These are phyloP conservation scores for Gnaphalium uliginosum DNA, from an alignment of 129 eudicot genomes.

Conservation along the genomic window DNA sequence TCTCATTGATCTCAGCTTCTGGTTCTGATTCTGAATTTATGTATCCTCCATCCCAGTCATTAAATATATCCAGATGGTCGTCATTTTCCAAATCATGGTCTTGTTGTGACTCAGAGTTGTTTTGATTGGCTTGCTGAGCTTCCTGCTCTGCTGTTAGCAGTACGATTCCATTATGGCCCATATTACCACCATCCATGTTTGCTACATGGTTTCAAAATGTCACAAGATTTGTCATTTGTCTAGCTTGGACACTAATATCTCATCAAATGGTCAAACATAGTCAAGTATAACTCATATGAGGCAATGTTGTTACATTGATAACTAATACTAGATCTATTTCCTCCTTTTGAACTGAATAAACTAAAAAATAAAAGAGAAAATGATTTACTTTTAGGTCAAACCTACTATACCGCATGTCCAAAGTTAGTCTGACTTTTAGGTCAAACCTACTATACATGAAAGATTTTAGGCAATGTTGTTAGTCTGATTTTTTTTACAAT, in stretches of 20 bases:
- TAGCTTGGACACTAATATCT: background rate
- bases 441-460: background rate
- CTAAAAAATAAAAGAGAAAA: background rate
- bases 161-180: conserved; percentile 74
- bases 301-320: background rate
- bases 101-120: conserved; percentile 20
- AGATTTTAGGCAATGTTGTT: too few species aligned
- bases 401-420: conserved; percentile 8
- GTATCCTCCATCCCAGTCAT: conserved; percentile 11
- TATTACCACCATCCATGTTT: conserved; percentile 55
- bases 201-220: conserved; percentile 10
- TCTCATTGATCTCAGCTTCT: conserved; percentile 55
- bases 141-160: conserved; percentile 33
- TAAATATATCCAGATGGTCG: conserved; percentile 37
- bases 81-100: conserved; percentile 46
- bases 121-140: conserved; percentile 58
- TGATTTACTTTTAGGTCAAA: background rate
- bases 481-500: too few species aligned
- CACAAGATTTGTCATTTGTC: background rate
- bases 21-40: conserved; percentile 17
- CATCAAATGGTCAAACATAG: background rate
- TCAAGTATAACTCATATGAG: background rate
- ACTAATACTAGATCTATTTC: background rate
- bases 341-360: background rate
- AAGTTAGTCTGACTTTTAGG: background rate